These are phyloP conservation scores for Rutidosis leptorrhynchoides DNA, from an alignment of 129 eudicot genomes.

Conservation along the genomic window DNA sequence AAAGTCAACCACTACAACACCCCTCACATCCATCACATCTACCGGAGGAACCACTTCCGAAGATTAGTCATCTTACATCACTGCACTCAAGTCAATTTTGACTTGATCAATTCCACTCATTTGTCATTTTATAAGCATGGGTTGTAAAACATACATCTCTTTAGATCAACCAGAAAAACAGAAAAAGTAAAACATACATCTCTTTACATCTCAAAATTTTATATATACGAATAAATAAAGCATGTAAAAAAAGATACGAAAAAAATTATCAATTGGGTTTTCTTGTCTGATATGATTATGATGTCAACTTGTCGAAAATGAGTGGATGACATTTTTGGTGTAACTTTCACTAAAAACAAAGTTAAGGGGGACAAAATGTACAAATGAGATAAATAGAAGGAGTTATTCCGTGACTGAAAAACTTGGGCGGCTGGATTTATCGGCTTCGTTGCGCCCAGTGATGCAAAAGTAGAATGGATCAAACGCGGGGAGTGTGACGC, in stretches of 20 bases:
- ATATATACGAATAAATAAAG: too few relatives aligned
- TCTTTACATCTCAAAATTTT: too few relatives aligned
- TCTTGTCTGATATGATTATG: neutral
- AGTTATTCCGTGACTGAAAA: constrained; percentile 17
- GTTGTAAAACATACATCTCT: too few relatives aligned
- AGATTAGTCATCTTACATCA: too few relatives aligned
- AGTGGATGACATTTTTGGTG: neutral
- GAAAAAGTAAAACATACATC: too few relatives aligned
- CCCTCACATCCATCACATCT: too few relatives aligned
- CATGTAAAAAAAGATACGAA: neutral
- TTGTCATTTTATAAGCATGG: too few relatives aligned
- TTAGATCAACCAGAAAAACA: too few relatives aligned
- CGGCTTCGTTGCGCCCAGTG: constrained; percentile 27
- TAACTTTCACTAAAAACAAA: neutral
- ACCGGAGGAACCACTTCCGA: too few relatives aligned
- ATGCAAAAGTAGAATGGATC: constrained; percentile 14
- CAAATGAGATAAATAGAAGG: constrained; percentile 1
- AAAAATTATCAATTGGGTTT: neutral
- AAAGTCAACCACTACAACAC: too few relatives aligned
- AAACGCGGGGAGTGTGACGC: constrained; percentile 29
- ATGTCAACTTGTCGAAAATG: constrained; percentile 7
- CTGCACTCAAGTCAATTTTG: too few relatives aligned
- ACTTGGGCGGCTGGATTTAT: constrained; percentile 36
- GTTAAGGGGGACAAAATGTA: neutral
- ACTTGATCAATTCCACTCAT: too few relatives aligned